Percentiles rank a stretch among this genome's conserved stretches.
Conservation (phyloP, 495 filamentous ascomycete genomes). For the Hypoxylon cercidicola region DNA sequence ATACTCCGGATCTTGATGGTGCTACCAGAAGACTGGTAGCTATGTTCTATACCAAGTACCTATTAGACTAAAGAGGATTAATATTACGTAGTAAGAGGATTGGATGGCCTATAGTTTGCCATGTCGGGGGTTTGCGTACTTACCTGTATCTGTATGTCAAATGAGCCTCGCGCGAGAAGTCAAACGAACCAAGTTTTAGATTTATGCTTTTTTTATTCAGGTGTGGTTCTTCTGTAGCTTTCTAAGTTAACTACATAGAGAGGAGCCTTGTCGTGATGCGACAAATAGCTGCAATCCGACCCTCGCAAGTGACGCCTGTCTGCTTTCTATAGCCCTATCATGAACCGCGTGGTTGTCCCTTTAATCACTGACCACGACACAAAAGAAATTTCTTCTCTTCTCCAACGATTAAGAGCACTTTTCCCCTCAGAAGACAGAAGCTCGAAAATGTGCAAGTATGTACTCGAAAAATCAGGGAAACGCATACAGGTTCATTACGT, state of each 20-base stretch:
- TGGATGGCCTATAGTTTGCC: neutral
- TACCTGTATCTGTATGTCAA: too few relatives aligned
- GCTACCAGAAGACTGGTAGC: too few relatives aligned
- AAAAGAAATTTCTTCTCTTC: slow-evolving; percentile 23
- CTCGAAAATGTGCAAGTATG: slow-evolving; percentile 40
- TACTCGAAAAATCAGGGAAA: slow-evolving; percentile 44
- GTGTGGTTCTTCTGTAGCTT: slow-evolving; percentile 26
- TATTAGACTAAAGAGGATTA: too few relatives aligned
- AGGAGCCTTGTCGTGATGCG: slow-evolving; percentile 38
- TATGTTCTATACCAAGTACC: too few relatives aligned
- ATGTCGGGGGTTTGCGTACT: too few relatives aligned
- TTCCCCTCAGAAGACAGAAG: slow-evolving; percentile 20
- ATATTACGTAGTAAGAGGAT: neutral
- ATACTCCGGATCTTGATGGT: too few relatives aligned
- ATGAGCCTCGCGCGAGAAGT: too few relatives aligned
- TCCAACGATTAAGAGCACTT: slow-evolving; percentile 32
- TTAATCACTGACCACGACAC: slow-evolving; percentile 34
- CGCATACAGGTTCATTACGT: slow-evolving; percentile 33
- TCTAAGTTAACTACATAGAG: slow-evolving; percentile 44
- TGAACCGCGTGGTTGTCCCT: slow-evolving; percentile 22
- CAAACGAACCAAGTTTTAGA: slow-evolving; percentile 20
- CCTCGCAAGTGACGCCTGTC: slow-evolving; percentile 37
- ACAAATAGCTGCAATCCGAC: slow-evolving; percentile 37
- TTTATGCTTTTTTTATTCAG: slow-evolving; percentile 27
- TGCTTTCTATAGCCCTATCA: slow-evolving; percentile 40